Evolutionary conservation across 257 asterid genomes (phyloP), one percentile per base, ranked within the genome.

Genomic region (Solanum clarkiae): DNA sequence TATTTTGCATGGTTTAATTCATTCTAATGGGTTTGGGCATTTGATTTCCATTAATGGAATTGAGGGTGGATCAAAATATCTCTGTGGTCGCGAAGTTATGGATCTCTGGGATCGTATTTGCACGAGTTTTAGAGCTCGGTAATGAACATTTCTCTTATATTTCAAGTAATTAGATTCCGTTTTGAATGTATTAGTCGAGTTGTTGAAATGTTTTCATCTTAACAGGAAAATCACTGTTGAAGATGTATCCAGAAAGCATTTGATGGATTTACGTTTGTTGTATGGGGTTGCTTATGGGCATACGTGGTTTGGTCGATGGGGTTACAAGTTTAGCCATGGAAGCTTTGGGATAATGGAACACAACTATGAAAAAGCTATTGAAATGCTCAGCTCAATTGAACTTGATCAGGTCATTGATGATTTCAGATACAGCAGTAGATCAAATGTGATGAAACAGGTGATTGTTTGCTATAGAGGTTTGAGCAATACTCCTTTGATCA

Each of bases 301-400:
- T 84, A 87, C 98, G 3, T 97, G 99, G 99, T 97, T 97, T 56
- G 97, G 98, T 32, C 89, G 88, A 84, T 97, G 99, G 99, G 98
- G 96, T 4, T 97, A 95, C 83, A 91, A 87, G 65, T 97, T 95
- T 92, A 87, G 90, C 89, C 93, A 79, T 79, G 99, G 99, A 79
- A 94, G 98, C 86, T 97, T 94, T 75, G 99, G 98, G n/a, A 95
- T 93, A 11, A 92, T 88, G 87, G 95, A 92, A 80, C 93, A 93
- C 85, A 89, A 92, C 22, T 95, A 93, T 85, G 91, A 91, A 55
- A 81, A 87, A 47, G 98, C 99, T 36, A 82, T 95, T 45, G 91
- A 92, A 54, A 59, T 87, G 82, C 90, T 94, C 77, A 88, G 96
- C 93, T 94, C 96, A n/a, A 62, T 93, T 63, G 87, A 89, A 54